phyloP scores from a whole-genome alignment of 2,329 filamentous ascomycete genomes.

The Aspergillus ibericus region DNA sequence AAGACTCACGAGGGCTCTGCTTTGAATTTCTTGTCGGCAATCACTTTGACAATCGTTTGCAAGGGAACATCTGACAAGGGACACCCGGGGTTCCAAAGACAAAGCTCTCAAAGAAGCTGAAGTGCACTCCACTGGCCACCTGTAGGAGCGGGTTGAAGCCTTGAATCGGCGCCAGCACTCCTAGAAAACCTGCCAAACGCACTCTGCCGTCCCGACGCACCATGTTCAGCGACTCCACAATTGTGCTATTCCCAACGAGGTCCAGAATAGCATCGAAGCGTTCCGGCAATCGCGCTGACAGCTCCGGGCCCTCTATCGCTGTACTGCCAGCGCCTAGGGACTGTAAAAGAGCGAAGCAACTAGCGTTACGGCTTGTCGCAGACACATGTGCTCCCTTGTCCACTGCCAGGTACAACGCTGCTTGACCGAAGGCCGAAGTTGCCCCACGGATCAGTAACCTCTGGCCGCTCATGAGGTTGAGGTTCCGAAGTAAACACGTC shows the following conservation, averaged over 20 bases:
- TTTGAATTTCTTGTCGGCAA: conserved; percentile 33
- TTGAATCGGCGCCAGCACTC: conserved; percentile 41
- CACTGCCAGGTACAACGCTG: conserved; percentile 41
- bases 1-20: conserved; percentile 5
- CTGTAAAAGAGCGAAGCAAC: conserved; percentile 29
- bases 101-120: conserved; percentile 43
- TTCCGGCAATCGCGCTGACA: not conserved
- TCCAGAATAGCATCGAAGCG: conserved; percentile 42
- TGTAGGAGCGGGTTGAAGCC: conserved; percentile 48
- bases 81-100: conserved; percentile 18
- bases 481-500: conserved; percentile 40
- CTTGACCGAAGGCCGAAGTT: conserved; percentile 44
- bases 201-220: conserved; percentile 38
- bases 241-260: conserved; percentile 41
- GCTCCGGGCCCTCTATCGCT: conserved; percentile 21
- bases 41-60: conserved; percentile 39
- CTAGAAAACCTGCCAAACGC: conserved; percentile 42
- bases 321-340: conserved; percentile 30
- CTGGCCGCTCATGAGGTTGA: conserved; percentile 38
- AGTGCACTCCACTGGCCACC: conserved; percentile 49
- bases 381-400: conserved; percentile 39
- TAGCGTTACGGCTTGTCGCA: conserved; percentile 39
- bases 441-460: conserved; percentile 43
- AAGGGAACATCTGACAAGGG: conserved; percentile 43
- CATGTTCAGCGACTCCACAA: conserved; percentile 42